Evolutionary conservation across 2,329 filamentous ascomycete species (phyloP).

Genomic region (Myriosclerotinia scirpicola): DNA sequence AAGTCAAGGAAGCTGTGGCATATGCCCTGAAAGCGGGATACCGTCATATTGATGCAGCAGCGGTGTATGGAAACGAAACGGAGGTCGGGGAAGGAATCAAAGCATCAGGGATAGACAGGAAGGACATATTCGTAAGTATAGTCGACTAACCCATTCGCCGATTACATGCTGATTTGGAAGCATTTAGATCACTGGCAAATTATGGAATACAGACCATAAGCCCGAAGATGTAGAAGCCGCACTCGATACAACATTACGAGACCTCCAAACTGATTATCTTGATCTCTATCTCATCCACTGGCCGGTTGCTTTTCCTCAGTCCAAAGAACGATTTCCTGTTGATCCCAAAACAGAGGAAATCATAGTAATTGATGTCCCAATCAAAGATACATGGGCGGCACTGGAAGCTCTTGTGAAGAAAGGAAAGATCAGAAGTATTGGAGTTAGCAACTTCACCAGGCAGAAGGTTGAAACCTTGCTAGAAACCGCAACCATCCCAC

Average conservation of each 20-base stretch:
- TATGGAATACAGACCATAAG: slow-evolving; percentile 73
- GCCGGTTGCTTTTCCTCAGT: slow-evolving; percentile 57
- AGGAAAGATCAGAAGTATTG: slow-evolving; percentile 49
- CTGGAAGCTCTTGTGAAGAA: slow-evolving; percentile 45
- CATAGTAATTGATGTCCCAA: slow-evolving; percentile 30
- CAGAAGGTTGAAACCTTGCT: slow-evolving; percentile 47
- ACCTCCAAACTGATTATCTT: slow-evolving; percentile 75
- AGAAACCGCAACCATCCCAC: slow-evolving; percentile 53
- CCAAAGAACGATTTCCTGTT: slow-evolving; percentile 28
- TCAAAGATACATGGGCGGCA: slow-evolving; percentile 43
- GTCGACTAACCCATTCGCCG: not conserved
- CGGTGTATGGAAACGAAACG: slow-evolving; percentile 78
- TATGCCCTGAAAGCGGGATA: slow-evolving; percentile 50
- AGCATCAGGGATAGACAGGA: slow-evolving; percentile 62
- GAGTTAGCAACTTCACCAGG: slow-evolving; percentile 53
- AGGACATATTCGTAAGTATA: slow-evolving; percentile 54
- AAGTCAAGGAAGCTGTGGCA: slow-evolving; percentile 43
- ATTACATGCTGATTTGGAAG: not conserved
- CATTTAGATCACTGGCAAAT: slow-evolving; percentile 63
- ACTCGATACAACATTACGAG: slow-evolving; percentile 70
- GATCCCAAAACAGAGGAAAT: slow-evolving; percentile 27
- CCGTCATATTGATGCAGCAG: slow-evolving; percentile 57
- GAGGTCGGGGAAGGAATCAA: slow-evolving; percentile 78
- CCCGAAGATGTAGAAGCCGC: slow-evolving; percentile 65
- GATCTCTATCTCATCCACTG: slow-evolving; percentile 84